These are phyloP conservation scores for Globisporangium recalcitrans DNA, from an alignment of 352 stramenopile species.

Conservation along the genomic window DNA sequence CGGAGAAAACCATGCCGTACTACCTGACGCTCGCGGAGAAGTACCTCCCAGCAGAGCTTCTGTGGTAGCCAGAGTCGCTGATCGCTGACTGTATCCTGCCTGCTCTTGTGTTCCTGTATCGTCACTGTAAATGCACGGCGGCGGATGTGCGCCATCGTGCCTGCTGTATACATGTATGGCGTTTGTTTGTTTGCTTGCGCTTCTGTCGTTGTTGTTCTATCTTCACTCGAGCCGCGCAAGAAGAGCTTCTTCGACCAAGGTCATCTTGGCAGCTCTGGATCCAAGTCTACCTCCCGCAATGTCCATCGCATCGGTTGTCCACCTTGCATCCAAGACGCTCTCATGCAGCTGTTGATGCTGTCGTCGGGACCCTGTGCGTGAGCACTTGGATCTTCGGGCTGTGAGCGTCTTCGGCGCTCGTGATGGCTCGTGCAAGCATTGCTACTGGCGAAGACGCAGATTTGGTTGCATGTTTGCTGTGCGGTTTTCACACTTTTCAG, in stretches of 20 bases:
- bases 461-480: neutral
- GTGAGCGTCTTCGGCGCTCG: neutral
- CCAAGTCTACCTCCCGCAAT: neutral
- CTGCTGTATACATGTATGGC: neutral
- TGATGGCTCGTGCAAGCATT: neutral
- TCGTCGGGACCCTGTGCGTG: neutral
- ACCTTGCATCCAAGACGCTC: neutral
- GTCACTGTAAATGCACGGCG: neutral
- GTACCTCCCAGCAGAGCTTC: slow-evolving; percentile 58
- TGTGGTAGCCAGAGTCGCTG: slow-evolving; percentile 50
- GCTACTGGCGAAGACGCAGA: neutral
- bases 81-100: neutral
- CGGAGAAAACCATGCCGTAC: slow-evolving; percentile 50
- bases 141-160: neutral
- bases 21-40: slow-evolving; percentile 65
- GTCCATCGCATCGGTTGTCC: neutral
- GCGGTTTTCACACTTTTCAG: neutral
- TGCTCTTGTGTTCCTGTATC: neutral
- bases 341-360: neutral
- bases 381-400: neutral
- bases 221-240: neutral
- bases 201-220: neutral
- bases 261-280: neutral
- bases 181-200: neutral
- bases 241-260: slow-evolving; percentile 9